phyloP scores from a whole-genome alignment of 2,329 filamentous ascomycete species.

The Thermothelomyces thermophilus region DNA sequence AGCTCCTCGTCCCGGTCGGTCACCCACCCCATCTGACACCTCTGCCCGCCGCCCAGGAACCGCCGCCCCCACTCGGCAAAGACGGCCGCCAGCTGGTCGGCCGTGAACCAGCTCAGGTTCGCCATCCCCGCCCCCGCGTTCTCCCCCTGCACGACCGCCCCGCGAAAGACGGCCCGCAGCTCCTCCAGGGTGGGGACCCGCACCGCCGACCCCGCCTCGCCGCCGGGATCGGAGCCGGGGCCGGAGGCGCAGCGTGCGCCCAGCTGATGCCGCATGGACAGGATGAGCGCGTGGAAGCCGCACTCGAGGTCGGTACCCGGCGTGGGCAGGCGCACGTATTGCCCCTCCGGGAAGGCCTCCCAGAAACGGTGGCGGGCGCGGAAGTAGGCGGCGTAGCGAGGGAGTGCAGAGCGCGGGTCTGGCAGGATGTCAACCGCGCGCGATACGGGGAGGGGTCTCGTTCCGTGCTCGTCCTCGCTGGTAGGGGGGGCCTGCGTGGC shows the following conservation, averaged over 20 bases:
- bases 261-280: constrained; percentile 14
- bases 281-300: constrained; percentile 16
- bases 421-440: constrained; percentile 17
- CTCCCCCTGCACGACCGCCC: neutral
- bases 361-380: constrained; percentile 20
- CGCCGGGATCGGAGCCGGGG: neutral
- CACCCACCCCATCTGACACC: constrained; percentile 20
- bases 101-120: constrained; percentile 11
- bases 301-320: constrained; percentile 17
- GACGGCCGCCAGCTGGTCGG: constrained; percentile 18
- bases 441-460: neutral
- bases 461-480: neutral
- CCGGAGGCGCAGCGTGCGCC: neutral
- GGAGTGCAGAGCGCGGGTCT: constrained; percentile 4
- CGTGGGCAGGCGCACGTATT: constrained; percentile 16
- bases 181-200: constrained; percentile 12
- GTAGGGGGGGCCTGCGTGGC: neutral
- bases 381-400: constrained; percentile 16
- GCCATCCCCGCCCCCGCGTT: constrained; percentile 9
- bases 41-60: neutral
- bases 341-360: constrained; percentile 13
- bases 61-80: constrained; percentile 17
- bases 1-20: constrained; percentile 2
- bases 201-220: neutral
- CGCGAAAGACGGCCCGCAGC: constrained; percentile 6